Evolutionary conservation across 2,329 filamentous ascomycete species (phyloP), one percentile per base, ranked within the genome.

Genomic region (Pseudogymnoascus sp.): DNA sequence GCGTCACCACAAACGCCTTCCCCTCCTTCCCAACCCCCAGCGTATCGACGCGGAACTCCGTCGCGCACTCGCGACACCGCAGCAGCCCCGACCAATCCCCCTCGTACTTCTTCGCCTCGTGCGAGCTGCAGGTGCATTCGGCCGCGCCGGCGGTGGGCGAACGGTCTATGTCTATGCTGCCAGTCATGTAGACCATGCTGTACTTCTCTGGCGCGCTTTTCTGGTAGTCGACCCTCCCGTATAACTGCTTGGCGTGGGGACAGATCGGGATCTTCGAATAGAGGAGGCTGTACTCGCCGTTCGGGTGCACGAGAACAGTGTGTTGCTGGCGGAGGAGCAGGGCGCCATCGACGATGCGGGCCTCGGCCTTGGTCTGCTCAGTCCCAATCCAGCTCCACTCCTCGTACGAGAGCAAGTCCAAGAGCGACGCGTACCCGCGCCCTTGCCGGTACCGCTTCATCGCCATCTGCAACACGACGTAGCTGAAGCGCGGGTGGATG

Each of bases 331-430:
- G 44, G 13, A 29, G 6, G 21, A 50, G 21, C 13, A 50, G 44
- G 21, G 21, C 15, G 44, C 23, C 13, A 21, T 50, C 21, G 44
- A 50, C 5, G 21, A 50, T n/a, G 42, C 42, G 42, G n/a, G 4
- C 0, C 81, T 61, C 88, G 74, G 4, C 84, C 84, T 33, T 84
- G 81, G 62, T 85, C 79, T 70, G 83, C 81, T 83, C 84, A 88
- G 35, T 79, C 79, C 1, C 83, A 82, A 64, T 83, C 77, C 13
- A 78, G 21, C 42, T 26, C 76, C 5, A 83, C 85, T 73, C 81
- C 87, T 26, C 1, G 35, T 46, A 46, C 1, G 62, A 63, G 38
- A 67, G 62, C 21, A 62, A 38, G 3, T 56, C 44, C 11, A 65
- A 17, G 26, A 64, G 60, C 4, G 61, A 38, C 7, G 61, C 61